Percentiles rank a stretch among this genome's conserved stretches.
These are phyloP conservation scores for Beauveria australis DNA, from an alignment of 2,329 filamentous ascomycete genomes.

Conservation along the genomic window DNA sequence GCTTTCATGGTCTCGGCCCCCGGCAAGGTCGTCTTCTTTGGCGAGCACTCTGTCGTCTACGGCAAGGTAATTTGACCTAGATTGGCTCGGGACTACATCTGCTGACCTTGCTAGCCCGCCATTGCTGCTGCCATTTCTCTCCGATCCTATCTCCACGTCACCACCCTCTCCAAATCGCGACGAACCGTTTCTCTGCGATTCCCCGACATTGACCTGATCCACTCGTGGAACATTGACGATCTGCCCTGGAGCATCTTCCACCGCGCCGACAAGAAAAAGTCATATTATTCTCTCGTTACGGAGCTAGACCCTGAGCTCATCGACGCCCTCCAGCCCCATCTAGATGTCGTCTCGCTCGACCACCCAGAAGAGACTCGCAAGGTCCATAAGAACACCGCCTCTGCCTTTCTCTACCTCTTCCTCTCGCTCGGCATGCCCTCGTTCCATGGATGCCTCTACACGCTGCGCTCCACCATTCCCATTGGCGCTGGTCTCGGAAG, in stretches of 20 bases:
- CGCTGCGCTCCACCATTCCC: slow-evolving; percentile 85
- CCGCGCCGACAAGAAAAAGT: slow-evolving; percentile 78
- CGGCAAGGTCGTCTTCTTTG: slow-evolving; percentile 96
- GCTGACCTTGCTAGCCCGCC: slow-evolving; percentile 51
- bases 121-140: slow-evolving; percentile 93
- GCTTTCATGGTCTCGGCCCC: slow-evolving; percentile 97
- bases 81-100: neutral
- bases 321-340: slow-evolving; percentile 70
- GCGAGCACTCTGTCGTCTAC: slow-evolving; percentile 96
- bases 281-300: slow-evolving; percentile 85
- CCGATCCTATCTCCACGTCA: slow-evolving; percentile 93
- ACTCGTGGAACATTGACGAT: slow-evolving; percentile 90
- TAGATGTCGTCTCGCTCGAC: slow-evolving; percentile 59
- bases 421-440: slow-evolving; percentile 73
- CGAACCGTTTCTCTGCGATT: slow-evolving; percentile 83
- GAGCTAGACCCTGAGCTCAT: slow-evolving; percentile 76
- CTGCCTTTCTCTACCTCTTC: slow-evolving; percentile 87
- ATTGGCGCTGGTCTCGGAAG: slow-evolving; percentile 87
- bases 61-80: slow-evolving; percentile 58
- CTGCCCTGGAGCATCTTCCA: slow-evolving; percentile 82
- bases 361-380: slow-evolving; percentile 66
- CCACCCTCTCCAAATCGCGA: slow-evolving; percentile 84
- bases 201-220: slow-evolving; percentile 78
- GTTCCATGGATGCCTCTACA: slow-evolving; percentile 78
- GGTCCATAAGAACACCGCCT: slow-evolving; percentile 74